Evolutionary conservation across 805 yeast species (phyloP), one percentile per base, ranked within the genome.

Genomic region (Saccharomyces mikatae): DNA sequence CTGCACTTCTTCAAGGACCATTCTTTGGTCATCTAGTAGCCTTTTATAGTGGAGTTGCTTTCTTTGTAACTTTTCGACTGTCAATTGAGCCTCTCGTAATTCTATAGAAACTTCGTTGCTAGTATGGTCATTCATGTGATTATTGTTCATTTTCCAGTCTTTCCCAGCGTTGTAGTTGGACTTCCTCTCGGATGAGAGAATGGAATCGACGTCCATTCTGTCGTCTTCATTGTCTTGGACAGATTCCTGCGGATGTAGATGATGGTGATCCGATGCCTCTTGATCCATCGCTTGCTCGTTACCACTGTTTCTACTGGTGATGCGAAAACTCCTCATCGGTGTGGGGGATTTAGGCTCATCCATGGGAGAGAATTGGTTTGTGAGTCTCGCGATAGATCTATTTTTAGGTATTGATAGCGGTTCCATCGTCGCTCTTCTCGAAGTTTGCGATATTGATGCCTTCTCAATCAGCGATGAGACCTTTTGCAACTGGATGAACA

Each of bases 401-500:
- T 36, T 36, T 11, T 36, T 36, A 11, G 44, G 44, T 36, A 36
- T 36, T 17, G 44, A 36, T 36, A 36, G 22, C 50, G 8, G 32
- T 27, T n/a, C 52, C 26, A 59, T 22, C n/a, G 63, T 58, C 14
- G 50, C 52, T 50, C 61, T 64, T 60, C 55, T 61, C 51, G 59
- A 57, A 9, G 24, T 31, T 14, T 41, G 29, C 26, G 41, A 26
- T 28, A 27, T 50, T 6, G 54, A 47, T 5, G 65, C 60, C 13
- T 53, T 54, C 31, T 64, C 68, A 27, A 66, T 56, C 32, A 65
- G 55, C 11, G 58, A 46, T 58, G 60, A 52, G 67, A 67, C 68
- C 72, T 77, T 50, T 74, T 80, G 64, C 76, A 80, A 1, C 83
- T 83, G 73, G 49, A 91, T 75, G 63, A 91, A 91, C 29, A 91